Evolutionary conservation across 805 yeast genomes (phyloP), one percentile per base, ranked within the genome.

Genomic region (Ascoidea rubescens): DNA sequence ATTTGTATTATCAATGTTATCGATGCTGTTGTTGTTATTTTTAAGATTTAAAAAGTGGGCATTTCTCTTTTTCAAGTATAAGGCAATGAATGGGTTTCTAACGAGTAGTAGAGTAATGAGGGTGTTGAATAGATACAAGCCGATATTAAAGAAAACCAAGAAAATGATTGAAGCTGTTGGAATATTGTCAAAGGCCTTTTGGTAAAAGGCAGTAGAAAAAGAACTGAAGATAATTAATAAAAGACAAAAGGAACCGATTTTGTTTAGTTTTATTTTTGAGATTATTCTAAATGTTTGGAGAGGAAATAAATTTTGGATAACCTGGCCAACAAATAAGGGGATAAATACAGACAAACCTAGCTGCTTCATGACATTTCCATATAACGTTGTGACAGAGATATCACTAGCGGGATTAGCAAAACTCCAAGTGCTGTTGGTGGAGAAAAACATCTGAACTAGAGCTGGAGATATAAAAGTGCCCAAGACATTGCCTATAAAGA

Each of bases 401-500:
- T 76, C 82, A 45, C 68, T 65, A 0, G 86, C 82, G 4, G 96
- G 96, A 61, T 88, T 87, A 5, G 91, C 96, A 62, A 82, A 88
- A 10, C 67, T 70, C 79, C 95, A 90, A 0, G 71, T 60, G 5
- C 82, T 75, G 7, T 62, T 60, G 28, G 28, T 21, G 2, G 71
- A 62, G 10, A 74, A 69, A 68, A 71, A 88, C 80, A 88, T 69
- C 62, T 88, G 96, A 3, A 82, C 75, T 49, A 89, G 67, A 0
- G 93, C 91, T 0, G 96, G 96, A 0, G 96, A 85, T 21, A 89
- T 72, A 60, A 89, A 89, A 0, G 93, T 93, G 2, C 96, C 96
- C 47, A 87, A 61, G 49, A 88, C 61, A 62, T 89, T 89, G 1
- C 96, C 96, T 42, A 88, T 74, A 54, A 88, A 79, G 7, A 89